Base-by-base conservation (phyloP, 495 filamentous ascomycete genomes). In the Podospora conica region DNA sequence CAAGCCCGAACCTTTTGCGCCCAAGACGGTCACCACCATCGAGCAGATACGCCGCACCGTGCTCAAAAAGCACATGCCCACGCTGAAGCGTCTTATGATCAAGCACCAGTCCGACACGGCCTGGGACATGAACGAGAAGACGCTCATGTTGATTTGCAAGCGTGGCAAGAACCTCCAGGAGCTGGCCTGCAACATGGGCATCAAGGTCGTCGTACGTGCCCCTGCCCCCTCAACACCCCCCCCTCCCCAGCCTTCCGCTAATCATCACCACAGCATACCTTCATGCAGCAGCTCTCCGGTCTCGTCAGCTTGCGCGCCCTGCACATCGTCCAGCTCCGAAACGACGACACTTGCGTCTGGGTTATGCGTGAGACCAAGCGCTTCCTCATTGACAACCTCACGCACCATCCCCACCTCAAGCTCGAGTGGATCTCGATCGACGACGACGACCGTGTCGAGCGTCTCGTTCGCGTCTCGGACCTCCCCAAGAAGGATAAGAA, bases 91-190 rank as follows among this genome's bases (percentile, higher is more conserved):
- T 10, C 67, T 83, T 23, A 81, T 81, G 78, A 81, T 84, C 61
- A 83, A 79, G 71, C 81, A 84, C 66, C 76, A 83, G 40, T 71
- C 78, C 21, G 79, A 81, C 58, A 68, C 70, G 21, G 66, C 71
- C 6, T 89, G 87, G 87, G 85, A 86, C 67, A 33, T 85, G 5
- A 76, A 88, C 61, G 70, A 78, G 10, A 80, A 82, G 70, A 76
- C 82, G 8, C 73, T 84, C 18, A 66, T 75, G 65, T 67, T 85
- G 3, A 70, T 88, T 8, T 82, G 83, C 60, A 71, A 66, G n/a
- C 72, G 69, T 31, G 86, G 79, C 9, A 76, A 68, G 40, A 65
- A 73, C 7, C 68, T 89, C 18, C 73, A 81, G 61, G 87, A 89
- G 71, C 70, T 89, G 55, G 80, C 82, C 27, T 75, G 81, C 58